phyloP scores from a whole-genome alignment of 2,329 filamentous ascomycete genomes.

The Lasiodiplodia citricola region DNA sequence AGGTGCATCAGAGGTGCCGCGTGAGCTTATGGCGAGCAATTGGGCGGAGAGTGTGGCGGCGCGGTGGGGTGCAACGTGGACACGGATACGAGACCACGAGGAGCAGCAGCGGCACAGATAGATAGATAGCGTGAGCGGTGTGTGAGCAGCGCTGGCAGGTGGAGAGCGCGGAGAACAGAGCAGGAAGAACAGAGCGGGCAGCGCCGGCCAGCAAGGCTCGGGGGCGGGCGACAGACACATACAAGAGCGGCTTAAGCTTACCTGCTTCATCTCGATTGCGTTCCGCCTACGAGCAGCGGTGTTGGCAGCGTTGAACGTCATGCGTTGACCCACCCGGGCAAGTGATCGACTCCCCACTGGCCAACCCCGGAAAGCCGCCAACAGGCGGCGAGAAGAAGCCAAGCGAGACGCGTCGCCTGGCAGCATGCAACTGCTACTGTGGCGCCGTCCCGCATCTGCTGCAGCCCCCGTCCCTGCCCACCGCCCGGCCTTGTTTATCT shows the following conservation, averaged over 20 bases:
- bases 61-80: conserved; percentile 12
- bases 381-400: no score
- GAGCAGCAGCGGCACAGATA: not conserved
- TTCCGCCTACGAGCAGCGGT: not conserved
- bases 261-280: conserved; percentile 15
- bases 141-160: conserved; percentile 1
- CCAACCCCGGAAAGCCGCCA: not conserved
- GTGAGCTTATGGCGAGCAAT: conserved; percentile 11
- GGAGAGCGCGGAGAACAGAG: not conserved
- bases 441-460: not conserved
- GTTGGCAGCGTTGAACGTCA: conserved; percentile 16
- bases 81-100: conserved; percentile 23
- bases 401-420: not conserved
- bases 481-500: conserved; percentile 4
- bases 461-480: not conserved
- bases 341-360: not conserved
- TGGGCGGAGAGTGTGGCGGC: not conserved
- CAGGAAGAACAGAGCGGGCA: not conserved
- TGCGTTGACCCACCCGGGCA: not conserved
- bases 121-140: not conserved
- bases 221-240: not conserved
- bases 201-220: not conserved
- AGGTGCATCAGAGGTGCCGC: conserved; percentile 13
- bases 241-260: not conserved
- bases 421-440: not conserved